Percentiles rank a stretch among this genome's conserved stretches.
These are phyloP conservation scores for Neodidymelliopsis sp. DNA, from an alignment of 2,329 filamentous ascomycete genomes.

Conservation along the genomic window DNA sequence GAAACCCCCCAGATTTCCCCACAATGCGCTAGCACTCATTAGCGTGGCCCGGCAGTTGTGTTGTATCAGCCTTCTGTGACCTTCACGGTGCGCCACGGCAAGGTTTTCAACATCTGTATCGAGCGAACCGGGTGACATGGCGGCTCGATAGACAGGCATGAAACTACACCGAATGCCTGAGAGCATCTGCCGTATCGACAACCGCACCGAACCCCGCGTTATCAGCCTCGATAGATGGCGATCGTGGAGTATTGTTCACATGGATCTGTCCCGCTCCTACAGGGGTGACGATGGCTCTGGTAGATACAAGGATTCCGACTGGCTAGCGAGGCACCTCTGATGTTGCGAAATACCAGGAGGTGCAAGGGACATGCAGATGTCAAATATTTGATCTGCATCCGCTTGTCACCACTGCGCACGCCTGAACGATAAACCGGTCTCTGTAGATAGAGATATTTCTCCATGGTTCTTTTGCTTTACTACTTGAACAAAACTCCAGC, in stretches of 20 bases:
- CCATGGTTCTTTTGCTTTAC: too few relatives aligned
- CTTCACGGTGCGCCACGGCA: constrained; percentile 2
- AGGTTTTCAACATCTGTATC: constrained; percentile 3
- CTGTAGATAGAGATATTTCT: background rate
- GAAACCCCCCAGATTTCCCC: constrained; percentile 12
- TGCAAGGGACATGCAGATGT: background rate
- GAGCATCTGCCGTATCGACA: constrained; percentile 14
- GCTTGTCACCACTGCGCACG: background rate
- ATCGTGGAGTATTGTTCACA: background rate
- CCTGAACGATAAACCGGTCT: background rate
- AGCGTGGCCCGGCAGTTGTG: constrained; percentile 12
- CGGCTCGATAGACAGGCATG: background rate
- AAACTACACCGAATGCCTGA: background rate
- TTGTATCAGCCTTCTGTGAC: constrained; percentile 12
- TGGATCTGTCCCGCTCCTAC: background rate
- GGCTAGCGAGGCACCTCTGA: background rate
- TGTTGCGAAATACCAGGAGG: background rate
- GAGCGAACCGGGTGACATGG: background rate
- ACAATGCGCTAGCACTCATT: background rate
- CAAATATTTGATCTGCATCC: background rate
- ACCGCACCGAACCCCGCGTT: constrained; percentile 11
- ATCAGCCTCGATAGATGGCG: background rate
- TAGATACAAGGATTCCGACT: background rate
- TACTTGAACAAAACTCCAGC: too few relatives aligned
- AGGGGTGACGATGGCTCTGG: background rate